Percentiles rank a stretch among this genome's conserved stretches.
Evolutionary conservation across 23 red algal species (phyloP).

Genomic region (Gracilaria domingensis): DNA sequence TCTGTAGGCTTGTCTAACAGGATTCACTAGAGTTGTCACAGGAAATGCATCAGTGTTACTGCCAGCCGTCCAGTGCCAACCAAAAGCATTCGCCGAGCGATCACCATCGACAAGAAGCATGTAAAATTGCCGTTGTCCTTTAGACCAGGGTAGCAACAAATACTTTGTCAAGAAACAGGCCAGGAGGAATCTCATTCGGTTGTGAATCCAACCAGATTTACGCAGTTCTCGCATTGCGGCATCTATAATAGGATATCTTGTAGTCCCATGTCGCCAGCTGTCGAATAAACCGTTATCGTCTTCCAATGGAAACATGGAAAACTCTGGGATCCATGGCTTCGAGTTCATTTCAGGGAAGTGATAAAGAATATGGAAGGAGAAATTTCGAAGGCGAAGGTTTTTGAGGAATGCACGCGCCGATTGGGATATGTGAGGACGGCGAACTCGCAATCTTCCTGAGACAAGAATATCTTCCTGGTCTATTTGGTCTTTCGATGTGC

Average conservation of each 20-base stretch:
- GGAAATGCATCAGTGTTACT: conserved; percentile 94
- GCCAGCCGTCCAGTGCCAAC: conserved; percentile 98
- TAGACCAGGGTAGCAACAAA: conserved; percentile 91
- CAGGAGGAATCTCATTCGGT: conserved; percentile 87
- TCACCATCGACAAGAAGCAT: conserved; percentile 89
- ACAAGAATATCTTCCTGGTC: background rate
- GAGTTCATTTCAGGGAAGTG: conserved; percentile 82
- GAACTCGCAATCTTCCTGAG: background rate
- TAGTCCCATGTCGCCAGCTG: conserved; percentile 64
- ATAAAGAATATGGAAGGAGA: conserved; percentile 88
- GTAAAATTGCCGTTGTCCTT: conserved; percentile 70
- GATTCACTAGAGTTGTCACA: conserved; percentile 85
- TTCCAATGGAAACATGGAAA: conserved; percentile 80
- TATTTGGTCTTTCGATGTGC: conserved; percentile 2
- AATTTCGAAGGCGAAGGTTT: conserved; percentile 93
- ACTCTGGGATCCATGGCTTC: conserved; percentile 85
- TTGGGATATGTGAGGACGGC: conserved; percentile 53
- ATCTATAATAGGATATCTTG: conserved; percentile 97
- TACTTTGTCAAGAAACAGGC: conserved; percentile 94
- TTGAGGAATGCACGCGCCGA: conserved; percentile 85
- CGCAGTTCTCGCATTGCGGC: conserved; percentile 95
- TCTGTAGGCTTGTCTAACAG: conserved; percentile 41
- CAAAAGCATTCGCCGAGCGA: conserved; percentile 85
- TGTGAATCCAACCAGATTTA: conserved; percentile 91
- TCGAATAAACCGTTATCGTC: conserved; percentile 79